Evolutionary conservation across 1,284 basidiomycete species (phyloP).

Genomic region (Boletus smithii): DNA sequence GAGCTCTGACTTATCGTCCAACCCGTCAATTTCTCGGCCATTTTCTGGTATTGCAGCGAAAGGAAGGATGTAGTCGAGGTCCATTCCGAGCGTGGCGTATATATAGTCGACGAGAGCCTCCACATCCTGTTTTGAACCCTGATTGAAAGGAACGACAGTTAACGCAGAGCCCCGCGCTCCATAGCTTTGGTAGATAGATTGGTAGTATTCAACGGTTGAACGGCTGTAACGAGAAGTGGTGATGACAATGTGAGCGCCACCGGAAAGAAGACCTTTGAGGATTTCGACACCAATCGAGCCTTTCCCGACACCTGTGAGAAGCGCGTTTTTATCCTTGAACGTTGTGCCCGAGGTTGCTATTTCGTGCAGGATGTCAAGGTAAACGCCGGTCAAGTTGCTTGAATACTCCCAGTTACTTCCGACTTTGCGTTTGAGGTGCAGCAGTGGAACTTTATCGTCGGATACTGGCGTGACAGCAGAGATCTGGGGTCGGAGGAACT

Average conservation of each 20-base stretch:
- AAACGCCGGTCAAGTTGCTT: conserved; percentile 92
- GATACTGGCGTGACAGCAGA: conserved; percentile 75
- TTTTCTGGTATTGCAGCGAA: conserved; percentile 99
- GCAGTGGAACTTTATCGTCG: conserved; percentile 88
- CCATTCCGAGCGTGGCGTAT: conserved; percentile 90
- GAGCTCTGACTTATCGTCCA: conserved; percentile 97
- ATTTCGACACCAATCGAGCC: conserved; percentile 98
- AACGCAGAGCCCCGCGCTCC: conserved; percentile 94
- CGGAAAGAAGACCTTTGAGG: conserved; percentile 92
- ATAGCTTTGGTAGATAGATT: conserved; percentile 94
- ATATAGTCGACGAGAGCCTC: conserved; percentile 98
- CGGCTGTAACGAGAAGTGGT: conserved; percentile 96
- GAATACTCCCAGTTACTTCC: conserved; percentile 95
- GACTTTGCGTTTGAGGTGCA: conserved; percentile 97
- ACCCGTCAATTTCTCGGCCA: conserved; percentile 93
- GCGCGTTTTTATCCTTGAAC: conserved; percentile 97
- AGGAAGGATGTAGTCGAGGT: conserved; percentile 96
- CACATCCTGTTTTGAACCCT: conserved; percentile 96
- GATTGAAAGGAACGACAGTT: conserved; percentile 98
- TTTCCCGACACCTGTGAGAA: conserved; percentile 96
- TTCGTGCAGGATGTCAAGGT: conserved; percentile 95
- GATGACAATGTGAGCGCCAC: conserved; percentile 94
- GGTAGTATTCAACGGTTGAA: conserved; percentile 96
- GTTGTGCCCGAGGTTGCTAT: conserved; percentile 97
- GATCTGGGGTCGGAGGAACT: conserved; percentile 90